phyloP scores from a whole-genome alignment of 495 filamentous ascomycete species.

The Trichodelitschia bisporula region DNA sequence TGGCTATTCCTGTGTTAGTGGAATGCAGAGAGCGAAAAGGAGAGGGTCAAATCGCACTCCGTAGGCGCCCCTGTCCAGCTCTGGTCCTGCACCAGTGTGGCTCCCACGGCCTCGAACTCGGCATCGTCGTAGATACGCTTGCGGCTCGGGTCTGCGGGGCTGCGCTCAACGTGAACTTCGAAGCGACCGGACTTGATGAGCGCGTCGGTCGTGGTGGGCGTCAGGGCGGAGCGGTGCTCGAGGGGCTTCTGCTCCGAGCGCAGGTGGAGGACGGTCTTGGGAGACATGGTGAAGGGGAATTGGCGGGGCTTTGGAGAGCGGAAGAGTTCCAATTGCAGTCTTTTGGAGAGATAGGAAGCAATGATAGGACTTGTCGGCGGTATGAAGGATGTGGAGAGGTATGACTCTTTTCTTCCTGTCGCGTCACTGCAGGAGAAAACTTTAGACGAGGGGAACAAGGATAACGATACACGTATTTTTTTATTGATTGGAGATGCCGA shows the following conservation, averaged over 20 bases:
- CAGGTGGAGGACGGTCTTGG: slow-evolving; percentile 12
- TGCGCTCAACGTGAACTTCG: slow-evolving; percentile 58
- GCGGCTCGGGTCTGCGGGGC: slow-evolving; percentile 16
- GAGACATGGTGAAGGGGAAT: slow-evolving; percentile 1
- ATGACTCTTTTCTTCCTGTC: too few relatives aligned
- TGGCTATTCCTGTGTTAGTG: slow-evolving; percentile 33
- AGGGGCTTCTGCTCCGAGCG: slow-evolving; percentile 17
- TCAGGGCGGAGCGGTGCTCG: slow-evolving; percentile 20
- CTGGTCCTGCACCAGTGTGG: slow-evolving; percentile 53
- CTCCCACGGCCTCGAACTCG: slow-evolving; percentile 36
- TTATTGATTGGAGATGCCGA: too few relatives aligned
- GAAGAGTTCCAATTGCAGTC: too few relatives aligned
- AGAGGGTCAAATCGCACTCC: background rate
- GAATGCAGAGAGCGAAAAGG: background rate
- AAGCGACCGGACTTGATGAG: slow-evolving; percentile 61
- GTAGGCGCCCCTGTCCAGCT: slow-evolving; percentile 53
- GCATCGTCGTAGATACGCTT: slow-evolving; percentile 67
- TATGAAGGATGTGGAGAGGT: too few relatives aligned
- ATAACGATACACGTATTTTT: too few relatives aligned
- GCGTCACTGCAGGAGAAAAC: too few relatives aligned
- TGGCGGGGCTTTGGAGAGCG: too few relatives aligned
- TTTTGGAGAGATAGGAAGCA: too few relatives aligned
- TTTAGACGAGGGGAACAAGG: too few relatives aligned
- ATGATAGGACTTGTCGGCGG: too few relatives aligned
- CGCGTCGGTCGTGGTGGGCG: slow-evolving; percentile 47